Evolutionary conservation across 768 basidiomycete genomes (phyloP).

Genomic region (Suillus spraguei): DNA sequence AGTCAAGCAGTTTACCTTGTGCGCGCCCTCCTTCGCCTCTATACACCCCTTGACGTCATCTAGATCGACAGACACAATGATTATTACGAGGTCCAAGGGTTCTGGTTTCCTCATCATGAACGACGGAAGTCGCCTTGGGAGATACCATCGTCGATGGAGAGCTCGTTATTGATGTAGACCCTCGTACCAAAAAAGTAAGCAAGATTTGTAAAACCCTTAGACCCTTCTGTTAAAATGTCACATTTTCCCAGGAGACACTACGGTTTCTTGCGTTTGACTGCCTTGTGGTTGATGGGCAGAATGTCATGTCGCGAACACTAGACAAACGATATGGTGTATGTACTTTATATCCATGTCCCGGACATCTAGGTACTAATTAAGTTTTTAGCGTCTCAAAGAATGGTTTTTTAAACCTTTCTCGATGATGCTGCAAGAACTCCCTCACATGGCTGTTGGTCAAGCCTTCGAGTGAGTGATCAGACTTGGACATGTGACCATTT

Average conservation of each 20-base stretch:
- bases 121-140: conserved; percentile 63
- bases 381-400: conserved; percentile 53
- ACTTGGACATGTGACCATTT: neutral
- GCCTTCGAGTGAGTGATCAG: conserved; percentile 80
- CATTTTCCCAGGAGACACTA: conserved; percentile 63
- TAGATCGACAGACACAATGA: conserved; percentile 95
- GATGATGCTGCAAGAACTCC: conserved; percentile 68
- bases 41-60: conserved; percentile 12
- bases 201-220: neutral
- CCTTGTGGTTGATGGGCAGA: conserved; percentile 81
- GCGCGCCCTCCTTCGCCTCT: conserved; percentile 30
- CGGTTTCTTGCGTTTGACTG: conserved; percentile 93
- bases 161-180: conserved; percentile 89
- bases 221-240: conserved; percentile 8
- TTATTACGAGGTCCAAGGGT: conserved; percentile 72
- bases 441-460: conserved; percentile 58
- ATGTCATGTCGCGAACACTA: conserved; percentile 82
- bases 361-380: neutral
- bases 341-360: conserved; percentile 11
- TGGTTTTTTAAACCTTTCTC: conserved; percentile 85
- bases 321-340: conserved; percentile 90
- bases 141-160: conserved; percentile 93
- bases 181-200: conserved; percentile 66
- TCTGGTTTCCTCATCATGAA: conserved; percentile 91
- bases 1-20: conserved; percentile 78